Conservation (phyloP, 2,329 filamentous ascomycete species). For the Stagonosporopsis chrysanthemi region DNA sequence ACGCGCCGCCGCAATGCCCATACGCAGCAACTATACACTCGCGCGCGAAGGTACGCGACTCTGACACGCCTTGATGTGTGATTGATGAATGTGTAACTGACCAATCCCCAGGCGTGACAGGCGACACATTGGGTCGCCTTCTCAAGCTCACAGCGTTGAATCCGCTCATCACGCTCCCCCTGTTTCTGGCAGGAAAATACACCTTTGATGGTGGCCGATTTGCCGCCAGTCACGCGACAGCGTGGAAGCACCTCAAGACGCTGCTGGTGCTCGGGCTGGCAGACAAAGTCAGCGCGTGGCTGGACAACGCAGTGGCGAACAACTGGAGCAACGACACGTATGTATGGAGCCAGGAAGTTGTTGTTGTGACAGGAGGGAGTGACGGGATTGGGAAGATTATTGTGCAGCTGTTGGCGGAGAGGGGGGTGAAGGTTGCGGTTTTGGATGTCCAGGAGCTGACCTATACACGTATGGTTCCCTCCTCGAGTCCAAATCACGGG, state of each 20-base stretch:
- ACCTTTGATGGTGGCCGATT: constrained; percentile 68
- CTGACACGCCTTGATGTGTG: neutral
- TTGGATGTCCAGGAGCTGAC: constrained; percentile 72
- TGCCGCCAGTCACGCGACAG: constrained; percentile 56
- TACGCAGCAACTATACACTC: constrained; percentile 49
- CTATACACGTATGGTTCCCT: constrained; percentile 52
- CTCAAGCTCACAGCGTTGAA: constrained; percentile 69
- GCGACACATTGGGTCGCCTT: constrained; percentile 66
- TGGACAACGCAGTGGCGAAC: constrained; percentile 60
- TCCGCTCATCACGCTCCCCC: constrained; percentile 68
- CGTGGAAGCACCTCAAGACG: constrained; percentile 62
- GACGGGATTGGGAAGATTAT: constrained; percentile 75
- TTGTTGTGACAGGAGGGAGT: constrained; percentile 77
- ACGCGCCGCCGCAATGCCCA: constrained; percentile 39
- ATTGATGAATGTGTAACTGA: neutral
- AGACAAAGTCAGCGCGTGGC: constrained; percentile 58
- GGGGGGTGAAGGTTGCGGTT: constrained; percentile 72
- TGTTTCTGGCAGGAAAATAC: constrained; percentile 69
- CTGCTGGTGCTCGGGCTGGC: constrained; percentile 63
- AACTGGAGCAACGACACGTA: constrained; percentile 64
- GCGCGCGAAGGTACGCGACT: constrained; percentile 47
- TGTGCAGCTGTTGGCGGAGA: constrained; percentile 70
- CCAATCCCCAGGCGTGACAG: constrained; percentile 42
- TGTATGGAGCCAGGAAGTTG: constrained; percentile 73
- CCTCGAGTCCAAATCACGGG: neutral